Evolutionary conservation across 306 rosid species (phyloP).

Genomic region (Sesbania bispinosa): DNA sequence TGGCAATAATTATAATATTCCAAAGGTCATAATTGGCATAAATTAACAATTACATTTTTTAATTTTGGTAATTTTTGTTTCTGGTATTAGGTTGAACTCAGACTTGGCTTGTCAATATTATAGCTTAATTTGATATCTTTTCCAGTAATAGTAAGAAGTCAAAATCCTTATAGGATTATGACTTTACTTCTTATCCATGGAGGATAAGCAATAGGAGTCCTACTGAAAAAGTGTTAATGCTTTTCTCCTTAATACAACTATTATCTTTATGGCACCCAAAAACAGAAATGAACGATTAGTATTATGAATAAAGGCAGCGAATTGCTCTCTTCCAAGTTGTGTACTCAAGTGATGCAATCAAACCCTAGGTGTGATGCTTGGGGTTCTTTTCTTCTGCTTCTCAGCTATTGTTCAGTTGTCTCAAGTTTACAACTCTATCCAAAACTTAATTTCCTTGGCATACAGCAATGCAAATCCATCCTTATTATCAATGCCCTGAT

Average conservation of each 20-base stretch:
- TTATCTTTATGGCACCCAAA: neutral
- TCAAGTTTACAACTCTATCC: too few species aligned
- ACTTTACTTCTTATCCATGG: neutral
- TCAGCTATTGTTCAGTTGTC: constrained; percentile 5
- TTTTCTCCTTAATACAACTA: neutral
- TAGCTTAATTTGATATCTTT: constrained; percentile 6
- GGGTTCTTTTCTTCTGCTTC: neutral
- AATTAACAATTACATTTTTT: neutral
- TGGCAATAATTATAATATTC: neutral
- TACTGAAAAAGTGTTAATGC: neutral
- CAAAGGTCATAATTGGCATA: neutral
- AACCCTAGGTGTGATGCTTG: neutral
- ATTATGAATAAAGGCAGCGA: neutral
- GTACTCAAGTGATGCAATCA: constrained; percentile 1
- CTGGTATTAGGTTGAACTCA: neutral
- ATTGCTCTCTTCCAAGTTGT: neutral
- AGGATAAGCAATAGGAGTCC: neutral
- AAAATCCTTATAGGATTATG: neutral
- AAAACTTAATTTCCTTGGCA: neutral
- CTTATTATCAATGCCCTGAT: neutral
- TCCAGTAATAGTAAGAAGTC: neutral
- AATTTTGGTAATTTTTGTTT: neutral
- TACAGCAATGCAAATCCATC: neutral
- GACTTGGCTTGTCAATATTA: neutral
- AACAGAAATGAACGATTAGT: neutral